These are phyloP conservation scores for Ceriops tagal DNA, from an alignment of 345 rosid genomes.

Conservation along the genomic window DNA sequence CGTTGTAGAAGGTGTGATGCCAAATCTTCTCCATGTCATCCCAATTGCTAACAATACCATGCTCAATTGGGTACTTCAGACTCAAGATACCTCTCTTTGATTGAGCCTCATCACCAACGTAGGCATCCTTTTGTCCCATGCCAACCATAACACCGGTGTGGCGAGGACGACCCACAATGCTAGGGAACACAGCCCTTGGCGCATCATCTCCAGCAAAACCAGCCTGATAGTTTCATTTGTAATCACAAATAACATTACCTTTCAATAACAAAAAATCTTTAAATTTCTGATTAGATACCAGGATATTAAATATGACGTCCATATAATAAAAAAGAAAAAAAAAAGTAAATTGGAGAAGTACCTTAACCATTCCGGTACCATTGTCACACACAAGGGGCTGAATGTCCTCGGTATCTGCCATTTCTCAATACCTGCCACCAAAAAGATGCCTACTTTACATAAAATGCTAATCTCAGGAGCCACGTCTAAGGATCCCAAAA, in stretches of 20 bases:
- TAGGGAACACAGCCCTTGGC: constrained; percentile 54
- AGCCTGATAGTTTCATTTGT: constrained; percentile 29
- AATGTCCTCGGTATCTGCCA: constrained; percentile 58
- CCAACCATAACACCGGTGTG: constrained; percentile 65
- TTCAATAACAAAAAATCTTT: background rate
- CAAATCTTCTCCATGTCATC: constrained; percentile 68
- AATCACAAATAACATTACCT: background rate
- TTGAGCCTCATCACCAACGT: constrained; percentile 72
- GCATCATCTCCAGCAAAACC: constrained; percentile 62
- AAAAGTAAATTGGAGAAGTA: constrained; percentile 10
- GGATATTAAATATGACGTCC: background rate
- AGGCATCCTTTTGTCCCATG: constrained; percentile 62
- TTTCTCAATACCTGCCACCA: constrained; percentile 36
- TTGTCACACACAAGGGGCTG: constrained; percentile 71
- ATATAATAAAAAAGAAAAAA: background rate
- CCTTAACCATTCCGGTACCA: constrained; percentile 73
- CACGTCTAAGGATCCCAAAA: no score
- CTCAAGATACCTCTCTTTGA: constrained; percentile 67
- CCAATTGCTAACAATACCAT: constrained; percentile 62
- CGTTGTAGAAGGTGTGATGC: constrained; percentile 59
- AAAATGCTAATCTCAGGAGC: background rate
- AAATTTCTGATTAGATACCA: background rate
- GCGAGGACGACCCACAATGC: constrained; percentile 56
- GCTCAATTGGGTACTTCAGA: constrained; percentile 59
- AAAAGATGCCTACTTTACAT: constrained; percentile 4